phyloP scores from a whole-genome alignment of 78 protist genomes.

The Dictyostelium citrinum region DNA sequence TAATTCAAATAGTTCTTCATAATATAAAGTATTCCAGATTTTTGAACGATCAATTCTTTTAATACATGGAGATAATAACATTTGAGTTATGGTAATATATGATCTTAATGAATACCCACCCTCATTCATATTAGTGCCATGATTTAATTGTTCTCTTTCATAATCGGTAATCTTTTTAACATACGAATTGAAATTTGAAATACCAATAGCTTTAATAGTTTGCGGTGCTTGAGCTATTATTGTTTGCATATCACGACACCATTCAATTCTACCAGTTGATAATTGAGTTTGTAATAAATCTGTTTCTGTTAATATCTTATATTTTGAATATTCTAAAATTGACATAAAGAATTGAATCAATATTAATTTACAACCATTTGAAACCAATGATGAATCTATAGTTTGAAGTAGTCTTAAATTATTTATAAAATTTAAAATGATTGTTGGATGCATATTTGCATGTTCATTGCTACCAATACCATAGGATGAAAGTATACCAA shows the following conservation, averaged over 20 bases:
- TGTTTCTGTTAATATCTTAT: background rate
- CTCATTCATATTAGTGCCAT: background rate
- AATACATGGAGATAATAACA: background rate
- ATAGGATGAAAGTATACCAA: background rate
- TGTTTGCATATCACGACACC: conserved; percentile 32
- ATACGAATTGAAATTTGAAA: background rate
- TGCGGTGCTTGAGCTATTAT: background rate
- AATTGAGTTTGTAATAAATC: background rate
- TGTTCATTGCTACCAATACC: background rate
- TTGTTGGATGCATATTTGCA: background rate
- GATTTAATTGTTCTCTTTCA: background rate
- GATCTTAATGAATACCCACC: background rate
- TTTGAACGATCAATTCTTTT: background rate
- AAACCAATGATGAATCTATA: background rate
- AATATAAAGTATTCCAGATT: background rate
- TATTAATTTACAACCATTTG: background rate
- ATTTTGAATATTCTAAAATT: background rate
- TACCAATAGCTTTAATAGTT: conserved; percentile 1
- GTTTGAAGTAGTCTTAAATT: conserved; percentile 12
- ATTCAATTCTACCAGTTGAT: conserved; percentile 5
- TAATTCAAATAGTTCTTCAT: background rate
- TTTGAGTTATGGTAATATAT: background rate
- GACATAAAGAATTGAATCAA: background rate
- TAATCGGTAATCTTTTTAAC: background rate
- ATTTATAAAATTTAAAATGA: background rate